Evolutionary conservation across 345 rosid species (phyloP).

Genomic region (Ceriops zippeliana): DNA sequence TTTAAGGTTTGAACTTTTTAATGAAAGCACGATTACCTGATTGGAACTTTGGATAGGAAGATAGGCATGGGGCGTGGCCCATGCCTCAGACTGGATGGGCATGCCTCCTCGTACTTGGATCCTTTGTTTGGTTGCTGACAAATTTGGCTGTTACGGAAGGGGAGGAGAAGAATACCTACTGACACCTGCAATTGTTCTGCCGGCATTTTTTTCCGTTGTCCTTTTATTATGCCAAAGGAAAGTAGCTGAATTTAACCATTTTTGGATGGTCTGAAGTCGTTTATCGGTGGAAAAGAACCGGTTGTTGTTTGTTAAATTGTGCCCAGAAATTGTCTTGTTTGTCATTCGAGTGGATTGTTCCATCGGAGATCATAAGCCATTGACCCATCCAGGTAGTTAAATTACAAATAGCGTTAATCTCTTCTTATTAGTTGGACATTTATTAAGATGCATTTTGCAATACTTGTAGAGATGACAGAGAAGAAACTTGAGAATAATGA

Average conservation of each 20-base stretch:
- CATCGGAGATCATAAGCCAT: constrained; percentile 59
- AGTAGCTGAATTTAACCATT: neutral
- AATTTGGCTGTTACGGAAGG: neutral
- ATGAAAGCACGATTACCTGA: neutral
- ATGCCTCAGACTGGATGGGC: constrained; percentile 5
- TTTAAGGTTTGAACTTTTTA: neutral
- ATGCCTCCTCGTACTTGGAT: neutral
- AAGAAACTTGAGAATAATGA: constrained; percentile 67
- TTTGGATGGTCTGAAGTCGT: constrained; percentile 52
- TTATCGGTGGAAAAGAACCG: constrained; percentile 80
- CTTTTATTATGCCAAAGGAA: neutral
- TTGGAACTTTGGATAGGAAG: neutral
- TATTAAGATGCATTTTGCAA: neutral
- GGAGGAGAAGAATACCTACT: too few relatives aligned
- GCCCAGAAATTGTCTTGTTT: constrained; percentile 88
- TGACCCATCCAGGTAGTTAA: constrained; percentile 74
- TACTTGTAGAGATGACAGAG: constrained; percentile 57
- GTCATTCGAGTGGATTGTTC: constrained; percentile 63
- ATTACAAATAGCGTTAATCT: neutral
- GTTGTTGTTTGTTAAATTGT: constrained; percentile 60
- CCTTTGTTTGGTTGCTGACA: constrained; percentile 10
- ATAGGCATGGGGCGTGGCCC: neutral
- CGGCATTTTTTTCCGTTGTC: neutral
- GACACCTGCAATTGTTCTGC: too few relatives aligned
- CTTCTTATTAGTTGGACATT: neutral